Evolutionary conservation across 768 basidiomycete genomes (phyloP), one percentile per base, ranked within the genome.

Genomic region (Lentinula sp.): DNA sequence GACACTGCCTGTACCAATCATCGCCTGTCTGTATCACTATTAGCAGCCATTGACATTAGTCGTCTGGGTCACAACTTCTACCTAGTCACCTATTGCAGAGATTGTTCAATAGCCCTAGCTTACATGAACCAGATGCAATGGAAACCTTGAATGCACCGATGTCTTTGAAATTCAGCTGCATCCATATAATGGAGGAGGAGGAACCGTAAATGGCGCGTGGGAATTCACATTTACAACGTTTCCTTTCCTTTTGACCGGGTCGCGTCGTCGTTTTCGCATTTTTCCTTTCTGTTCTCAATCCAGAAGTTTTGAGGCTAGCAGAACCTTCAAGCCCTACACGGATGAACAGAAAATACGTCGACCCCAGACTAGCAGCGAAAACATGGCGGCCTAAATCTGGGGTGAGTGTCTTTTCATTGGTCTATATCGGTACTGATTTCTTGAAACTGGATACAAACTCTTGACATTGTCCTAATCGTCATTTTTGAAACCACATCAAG

Each of bases 381-480:
- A 81, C 82, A 2, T 86, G 85, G 65, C 76, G 85, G 48, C 85
- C 84, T 13, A 73, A 73, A 60, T 73, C 79, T 51, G 81, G 82
- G 64, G 85, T 85, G 70, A 64, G 77, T 43, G 37, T 18, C 41
- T 41, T 59, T 50, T 16, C 2, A 32, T 43, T n/a, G 36, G 5
- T 23, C 28, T 28, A 52, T 16, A 6, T 12, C 20, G 18, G 9
- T 36, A 33, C 57, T 28, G 56, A 39, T 50, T n/a, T n/a, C 12
- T 35, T 37, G 42, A 61, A 61, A 15, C 18, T 32, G 33, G 46
- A 9, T 18, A 32, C 51, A 20, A 20, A 8, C 18, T 18, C 13
- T 52, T 23, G 28, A 57, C 28, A 54, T 51, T 18, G n/a, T 53
- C 16, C 32, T 23, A 15, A 28, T 28, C n/a, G 32, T 36, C 7